Percentiles rank a stretch among this genome's conserved stretches.
phyloP scores from a whole-genome alignment of 257 asterid genomes.

The Fraxinus americana region DNA sequence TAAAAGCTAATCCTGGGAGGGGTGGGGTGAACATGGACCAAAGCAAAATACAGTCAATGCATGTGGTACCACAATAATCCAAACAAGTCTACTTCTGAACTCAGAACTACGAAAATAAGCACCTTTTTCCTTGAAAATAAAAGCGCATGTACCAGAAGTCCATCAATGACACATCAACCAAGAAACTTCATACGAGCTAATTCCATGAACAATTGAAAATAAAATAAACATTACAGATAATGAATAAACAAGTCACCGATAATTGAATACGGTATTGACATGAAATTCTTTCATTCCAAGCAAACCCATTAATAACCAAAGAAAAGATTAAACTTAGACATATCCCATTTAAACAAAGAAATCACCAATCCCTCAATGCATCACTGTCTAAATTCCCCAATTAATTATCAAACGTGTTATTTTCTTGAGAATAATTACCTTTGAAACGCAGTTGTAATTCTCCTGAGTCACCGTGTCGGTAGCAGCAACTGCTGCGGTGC shows the following conservation, averaged over 20 bases:
- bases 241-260: background rate
- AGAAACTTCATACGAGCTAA: constrained; percentile 13
- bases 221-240: too few species aligned
- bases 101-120: too few species aligned
- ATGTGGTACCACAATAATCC: too few species aligned
- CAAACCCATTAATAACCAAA: too few species aligned
- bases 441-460: background rate
- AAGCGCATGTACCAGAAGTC: background rate
- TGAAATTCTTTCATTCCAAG: too few species aligned
- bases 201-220: background rate
- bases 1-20: background rate
- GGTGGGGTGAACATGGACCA: background rate
- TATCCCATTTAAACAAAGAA: too few species aligned
- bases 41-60: background rate
- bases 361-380: constrained; percentile 1
- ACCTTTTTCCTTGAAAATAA: too few species aligned
- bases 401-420: background rate
- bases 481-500: too few species aligned
- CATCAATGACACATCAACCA: background rate
- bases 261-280: background rate
- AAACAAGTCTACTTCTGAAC: too few species aligned
- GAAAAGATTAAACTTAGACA: too few species aligned
- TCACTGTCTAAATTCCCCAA: constrained; percentile 5
- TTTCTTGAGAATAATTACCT: constrained; percentile 21
- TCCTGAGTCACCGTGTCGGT: too few species aligned